These are phyloP conservation scores for Fraxinus nigra DNA, from an alignment of 305 asterid genomes.

Conservation along the genomic window DNA sequence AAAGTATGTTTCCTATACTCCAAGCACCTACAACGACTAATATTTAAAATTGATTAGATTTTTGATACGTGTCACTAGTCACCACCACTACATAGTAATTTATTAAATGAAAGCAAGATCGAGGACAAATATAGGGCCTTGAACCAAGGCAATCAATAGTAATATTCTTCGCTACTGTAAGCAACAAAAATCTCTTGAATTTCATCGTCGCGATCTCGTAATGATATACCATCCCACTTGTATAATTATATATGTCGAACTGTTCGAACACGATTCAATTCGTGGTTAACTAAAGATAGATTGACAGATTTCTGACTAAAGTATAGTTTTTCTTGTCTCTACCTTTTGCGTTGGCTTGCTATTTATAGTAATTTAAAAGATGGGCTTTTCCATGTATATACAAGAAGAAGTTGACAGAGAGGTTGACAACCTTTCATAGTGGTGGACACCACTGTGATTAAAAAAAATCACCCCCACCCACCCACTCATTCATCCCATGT, in stretches of 20 bases:
- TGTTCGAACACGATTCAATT: not conserved
- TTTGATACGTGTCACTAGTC: conserved; percentile 27
- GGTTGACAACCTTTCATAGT: no score
- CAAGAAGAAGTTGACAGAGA: no score
- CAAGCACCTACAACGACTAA: conserved; percentile 23
- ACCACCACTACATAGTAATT: conserved; percentile 24
- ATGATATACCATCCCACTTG: not conserved
- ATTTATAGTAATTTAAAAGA: not conserved
- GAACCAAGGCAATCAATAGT: conserved; percentile 18
- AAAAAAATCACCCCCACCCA: no score
- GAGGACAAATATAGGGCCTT: not conserved
- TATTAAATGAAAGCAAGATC: not conserved
- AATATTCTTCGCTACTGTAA: not conserved
- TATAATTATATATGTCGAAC: not conserved
- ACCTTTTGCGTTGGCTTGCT: not conserved
- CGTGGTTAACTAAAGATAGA: not conserved
- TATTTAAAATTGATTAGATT: not conserved
- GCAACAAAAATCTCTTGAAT: not conserved
- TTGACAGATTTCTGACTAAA: not conserved
- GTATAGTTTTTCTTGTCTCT: not conserved
- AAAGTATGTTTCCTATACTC: conserved; percentile 33
- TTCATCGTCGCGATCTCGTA: not conserved
- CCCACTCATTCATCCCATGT: no score
- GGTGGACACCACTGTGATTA: no score
- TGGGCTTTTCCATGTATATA: no score